Evolutionary conservation across 75 land plant genomes (phyloP), one percentile per base, ranked within the genome.

Genomic region (Chamaecyparis obtusa): DNA sequence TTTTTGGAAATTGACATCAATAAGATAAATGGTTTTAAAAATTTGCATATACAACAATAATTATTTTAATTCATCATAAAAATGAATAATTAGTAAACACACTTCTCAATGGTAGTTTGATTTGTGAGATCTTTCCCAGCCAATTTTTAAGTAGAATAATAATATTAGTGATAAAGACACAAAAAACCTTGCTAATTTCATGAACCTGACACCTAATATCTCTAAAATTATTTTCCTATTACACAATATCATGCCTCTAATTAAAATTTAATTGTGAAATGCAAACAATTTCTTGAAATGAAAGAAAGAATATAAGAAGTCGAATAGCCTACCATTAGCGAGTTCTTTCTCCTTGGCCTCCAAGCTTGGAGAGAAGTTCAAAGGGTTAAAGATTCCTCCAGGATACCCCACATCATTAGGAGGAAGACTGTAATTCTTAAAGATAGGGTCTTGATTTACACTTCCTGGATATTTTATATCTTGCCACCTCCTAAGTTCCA

Each of bases 291-390:
- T 56, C 51, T 21, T 41, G 16, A 55, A 89, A 87, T 4, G 19
- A 33, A 19, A 79, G 3, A 84, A 64, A 32, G 4, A 86, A 39
- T 51, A 36, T 35, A 76, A 37, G 27, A 48, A 46, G 44, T 30
- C 37, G 8, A 84, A 32, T 16, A 37, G 32, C 85, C 27, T 85
- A 96, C 98, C 99, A 76, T 97, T 97, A 67, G 99, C 99, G 9
- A 97, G 86, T 85, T 97, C 99, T 91, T 96, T 97, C 92, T 97
- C 99, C 93, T 97, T 97, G 91, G 96, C 94, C 87, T 95, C 97
- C 1, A 71, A 10, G 14, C 95, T 90, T 10, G 99, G 91, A 13
- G 99, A 90, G 89, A 95, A 97, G 90, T 97, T 97, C 72, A 97
- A 90, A 19, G 97, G 99, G 87, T 97, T 97, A 90, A 97, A 97